Evolutionary conservation across 371 early-diverging fungal species (phyloP), one percentile per base, ranked within the genome.

Genomic region (Saksenaea oblongispora): DNA sequence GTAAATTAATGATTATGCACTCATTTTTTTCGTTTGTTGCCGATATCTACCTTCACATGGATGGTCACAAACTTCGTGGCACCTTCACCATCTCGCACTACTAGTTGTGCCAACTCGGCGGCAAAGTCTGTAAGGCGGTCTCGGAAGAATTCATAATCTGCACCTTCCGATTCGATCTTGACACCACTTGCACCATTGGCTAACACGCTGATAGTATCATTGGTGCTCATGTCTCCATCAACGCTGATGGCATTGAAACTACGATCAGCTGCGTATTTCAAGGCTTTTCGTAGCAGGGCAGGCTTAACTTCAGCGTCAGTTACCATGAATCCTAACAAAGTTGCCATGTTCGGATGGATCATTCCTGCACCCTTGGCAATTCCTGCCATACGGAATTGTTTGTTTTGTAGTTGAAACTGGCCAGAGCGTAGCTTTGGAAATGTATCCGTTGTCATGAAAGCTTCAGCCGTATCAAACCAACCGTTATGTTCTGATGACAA

Each of bases 11-110:
- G 8, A n/a, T 26, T 1, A 9, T 54, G 36, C 15, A 24, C 28
- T 42, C 34, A n/a, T 11, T 51, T 34, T 31, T 34, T 10, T 17
- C 17, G 11, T 22, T 41, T 17, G 26, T 5, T 11, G 14, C 0
- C 39, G 27, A 18, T 56, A 31, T 66, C 65, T 78, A 89, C 93
- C 81, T 87, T 86, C 37, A 97, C 90, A 28, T 87, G 84, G 17
- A 97, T 84, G n/a, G 94, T 93, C 37, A 97, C 88, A 76, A 97
- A 96, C 78, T 96, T 96, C 57, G 98, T 98, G 0, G 96, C 97
- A 0, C 98, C 98, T 79, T 98, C 98, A 34, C 96, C 98, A 78
- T 96, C 98, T 59, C 95, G 75, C 10, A 95, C 96, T 9, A 96
- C 91, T 17, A 95, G 83, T 64, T 92, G 83, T 7, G 96, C 94